Percentiles rank a stretch among this genome's conserved stretches.
These are phyloP conservation scores for Domatiomyces catenatus DNA, from an alignment of 2,329 filamentous ascomycete species.

Conservation along the genomic window DNA sequence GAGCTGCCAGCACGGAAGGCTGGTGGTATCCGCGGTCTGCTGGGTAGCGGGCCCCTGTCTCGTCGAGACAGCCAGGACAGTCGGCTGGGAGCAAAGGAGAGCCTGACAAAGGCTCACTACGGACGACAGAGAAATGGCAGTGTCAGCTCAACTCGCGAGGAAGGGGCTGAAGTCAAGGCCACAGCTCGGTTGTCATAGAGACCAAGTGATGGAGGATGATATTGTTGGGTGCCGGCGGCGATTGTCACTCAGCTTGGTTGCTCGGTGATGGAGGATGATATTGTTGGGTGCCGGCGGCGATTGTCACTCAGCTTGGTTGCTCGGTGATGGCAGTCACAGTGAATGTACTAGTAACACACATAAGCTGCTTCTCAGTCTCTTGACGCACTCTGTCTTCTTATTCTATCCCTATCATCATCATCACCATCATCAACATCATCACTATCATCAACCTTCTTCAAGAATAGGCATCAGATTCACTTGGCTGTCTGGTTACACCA, in stretches of 20 bases:
- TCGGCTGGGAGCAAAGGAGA: conserved; percentile 6
- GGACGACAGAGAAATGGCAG: not conserved
- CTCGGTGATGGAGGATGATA: no score
- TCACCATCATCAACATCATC: no score
- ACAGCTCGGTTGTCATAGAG: not conserved
- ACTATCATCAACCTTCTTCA: not conserved
- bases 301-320: no score
- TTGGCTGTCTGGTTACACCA: not conserved
- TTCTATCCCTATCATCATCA: no score
- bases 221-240: no score
- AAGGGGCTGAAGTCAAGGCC: not conserved
- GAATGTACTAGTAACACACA: no score
- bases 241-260: no score
- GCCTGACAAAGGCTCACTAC: not conserved
- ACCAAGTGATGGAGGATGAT: not conserved
- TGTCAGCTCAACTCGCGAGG: not conserved
- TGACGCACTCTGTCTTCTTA: no score
- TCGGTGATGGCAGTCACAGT: no score
- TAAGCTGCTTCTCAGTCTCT: no score
- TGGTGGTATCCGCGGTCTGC: conserved; percentile 36
- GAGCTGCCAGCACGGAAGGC: conserved; percentile 42
- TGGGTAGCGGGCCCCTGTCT: conserved; percentile 23
- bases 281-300: no score
- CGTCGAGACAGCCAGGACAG: conserved; percentile 29
- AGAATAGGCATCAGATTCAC: not conserved